Base-by-base conservation (phyloP, 306 rosid species). In the Rosa chinensis region DNA sequence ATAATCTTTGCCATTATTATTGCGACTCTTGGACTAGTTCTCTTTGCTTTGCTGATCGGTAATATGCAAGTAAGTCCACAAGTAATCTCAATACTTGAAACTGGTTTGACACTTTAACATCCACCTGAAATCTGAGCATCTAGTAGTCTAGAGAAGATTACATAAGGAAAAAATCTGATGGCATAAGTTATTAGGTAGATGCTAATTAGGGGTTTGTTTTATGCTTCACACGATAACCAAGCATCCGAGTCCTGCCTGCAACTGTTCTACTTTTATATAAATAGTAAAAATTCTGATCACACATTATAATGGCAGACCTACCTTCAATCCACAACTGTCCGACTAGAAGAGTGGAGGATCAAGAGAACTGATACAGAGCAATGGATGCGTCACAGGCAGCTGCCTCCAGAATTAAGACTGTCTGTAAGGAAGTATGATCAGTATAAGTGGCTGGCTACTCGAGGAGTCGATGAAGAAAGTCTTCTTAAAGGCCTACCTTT, bases 331-430 rank as follows among this genome's bases (percentile, higher is more conserved):
- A 89, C 91, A 0, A 93, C 96, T 0, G 92, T 90, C 53, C 88
- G 97, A 14, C 82, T 96, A 61, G 98, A 96, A 84, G 99, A 96
- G 78, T 96, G 99, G 99, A 89, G 98, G 79, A 91, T 93, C 66
- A 89, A 78, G 87, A 90, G 96, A 86, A 93, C 90, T 28, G 99
- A 96, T 73, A 89, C 96, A 58, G 98, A 96, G 73, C 92, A 96
- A 78, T 96, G 99, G 99, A 96, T 96, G 98, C 94, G 83, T 80
- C 99, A 93, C 85, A 86, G 97, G 77, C 99, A 93, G 67, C 88
- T 96, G 37, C 97, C 98, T 64, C 69, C 76, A 17, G 94, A 90
- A 10, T 81, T 96, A 53, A 90, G 90, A 82, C 85, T 88, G 17
- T 88, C 89, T 16, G 94, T 93, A 35, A 83, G 98, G 16, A 90